phyloP scores from a whole-genome alignment of 2,329 filamentous ascomycete species.

The Stagonosporopsis tanaceti region DNA sequence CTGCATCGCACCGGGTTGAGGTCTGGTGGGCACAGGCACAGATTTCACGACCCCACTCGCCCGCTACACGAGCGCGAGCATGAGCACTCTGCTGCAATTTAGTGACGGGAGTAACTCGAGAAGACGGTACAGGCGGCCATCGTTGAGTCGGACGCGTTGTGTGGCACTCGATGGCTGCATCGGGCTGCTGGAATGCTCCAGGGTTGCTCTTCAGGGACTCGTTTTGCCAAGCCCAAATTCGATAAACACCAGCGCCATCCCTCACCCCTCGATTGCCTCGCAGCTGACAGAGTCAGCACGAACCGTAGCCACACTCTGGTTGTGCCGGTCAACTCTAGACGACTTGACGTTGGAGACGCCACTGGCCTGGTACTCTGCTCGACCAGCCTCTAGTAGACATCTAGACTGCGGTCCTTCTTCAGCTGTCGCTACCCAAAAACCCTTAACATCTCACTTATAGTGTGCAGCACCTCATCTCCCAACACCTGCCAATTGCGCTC shows the following conservation, averaged over 20 bases:
- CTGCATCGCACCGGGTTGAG: conserved; percentile 7
- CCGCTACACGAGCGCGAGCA: conserved; percentile 12
- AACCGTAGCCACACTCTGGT: conserved; percentile 5
- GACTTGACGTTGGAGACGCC: conserved; percentile 1
- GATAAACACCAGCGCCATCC: conserved; percentile 20
- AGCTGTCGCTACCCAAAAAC: neutral
- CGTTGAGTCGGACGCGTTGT: neutral
- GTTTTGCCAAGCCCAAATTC: conserved; percentile 20
- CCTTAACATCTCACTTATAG: conserved; percentile 7
- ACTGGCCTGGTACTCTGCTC: conserved; percentile 12
- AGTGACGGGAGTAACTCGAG: neutral
- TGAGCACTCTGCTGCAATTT: neutral
- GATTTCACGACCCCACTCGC: conserved; percentile 2
- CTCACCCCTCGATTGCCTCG: conserved; percentile 14
- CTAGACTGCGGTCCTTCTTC: conserved; percentile 12
- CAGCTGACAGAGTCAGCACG: conserved; percentile 17
- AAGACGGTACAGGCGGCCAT: neutral
- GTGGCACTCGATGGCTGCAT: conserved; percentile 6
- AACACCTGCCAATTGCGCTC: conserved; percentile 17
- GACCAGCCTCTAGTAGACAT: conserved; percentile 6
- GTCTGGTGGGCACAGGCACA: conserved; percentile 1
- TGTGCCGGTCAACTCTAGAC: conserved; percentile 11
- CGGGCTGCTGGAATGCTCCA: conserved; percentile 13
- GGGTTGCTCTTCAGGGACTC: conserved; percentile 4
- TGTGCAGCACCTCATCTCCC: conserved; percentile 12